Evolutionary conservation across 352 stramenopile species (phyloP).

Genomic region (Globisporangium barbulae): DNA sequence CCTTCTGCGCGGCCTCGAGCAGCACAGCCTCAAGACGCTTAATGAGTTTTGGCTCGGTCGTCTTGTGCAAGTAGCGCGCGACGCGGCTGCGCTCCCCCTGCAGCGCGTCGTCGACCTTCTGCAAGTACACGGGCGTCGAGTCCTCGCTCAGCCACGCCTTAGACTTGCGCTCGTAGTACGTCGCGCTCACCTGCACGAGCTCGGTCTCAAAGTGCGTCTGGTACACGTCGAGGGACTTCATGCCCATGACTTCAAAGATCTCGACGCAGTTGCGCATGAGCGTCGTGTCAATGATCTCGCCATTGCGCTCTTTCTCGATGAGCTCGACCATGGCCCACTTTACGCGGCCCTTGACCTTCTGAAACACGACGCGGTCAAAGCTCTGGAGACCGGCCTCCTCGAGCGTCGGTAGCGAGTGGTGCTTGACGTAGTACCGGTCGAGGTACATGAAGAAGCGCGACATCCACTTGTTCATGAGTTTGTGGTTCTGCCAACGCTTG

Average conservation of each 20-base stretch:
- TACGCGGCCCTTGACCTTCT: constrained; percentile 80
- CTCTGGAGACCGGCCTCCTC: constrained; percentile 87
- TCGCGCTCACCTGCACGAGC: constrained; percentile 90
- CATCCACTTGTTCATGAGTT: constrained; percentile 99
- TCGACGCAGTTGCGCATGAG: constrained; percentile 97
- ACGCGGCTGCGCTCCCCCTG: constrained; percentile 87
- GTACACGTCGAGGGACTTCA: constrained; percentile 96
- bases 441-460: constrained; percentile 99
- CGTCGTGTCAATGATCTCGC: constrained; percentile 96
- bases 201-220: constrained; percentile 93
- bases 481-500: constrained; percentile 97
- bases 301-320: constrained; percentile 97
- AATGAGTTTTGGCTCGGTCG: constrained; percentile 95
- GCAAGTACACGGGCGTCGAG: constrained; percentile 97
- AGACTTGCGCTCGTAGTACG: constrained; percentile 96
- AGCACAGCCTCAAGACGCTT: constrained; percentile 93
- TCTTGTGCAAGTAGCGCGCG: constrained; percentile 95
- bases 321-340: constrained; percentile 93
- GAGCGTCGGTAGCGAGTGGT: constrained; percentile 96
- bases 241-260: constrained; percentile 98
- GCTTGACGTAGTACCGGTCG: constrained; percentile 97
- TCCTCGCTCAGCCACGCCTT: constrained; percentile 97
- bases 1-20: constrained; percentile 93
- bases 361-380: constrained; percentile 82
- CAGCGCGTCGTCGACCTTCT: constrained; percentile 90